phyloP scores from a whole-genome alignment of 1,139 yeast genomes.

The Yamadazyma sp. region DNA sequence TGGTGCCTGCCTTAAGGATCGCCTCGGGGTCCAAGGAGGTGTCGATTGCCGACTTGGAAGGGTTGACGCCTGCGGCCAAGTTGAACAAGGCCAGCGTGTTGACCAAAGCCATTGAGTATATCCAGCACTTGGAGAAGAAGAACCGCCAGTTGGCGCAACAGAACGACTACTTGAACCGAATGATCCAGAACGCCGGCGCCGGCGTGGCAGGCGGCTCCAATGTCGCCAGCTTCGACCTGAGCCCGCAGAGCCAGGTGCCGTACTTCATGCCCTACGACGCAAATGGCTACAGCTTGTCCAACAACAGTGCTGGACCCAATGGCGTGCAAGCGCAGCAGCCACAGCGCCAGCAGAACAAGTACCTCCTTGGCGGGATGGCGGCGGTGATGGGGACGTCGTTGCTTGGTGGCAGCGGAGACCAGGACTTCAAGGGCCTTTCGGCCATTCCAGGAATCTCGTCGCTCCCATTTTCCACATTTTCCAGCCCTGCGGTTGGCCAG shows the following conservation, averaged over 20 bases:
- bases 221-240: too few relatives aligned
- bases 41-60: constrained; percentile 62
- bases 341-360: constrained; percentile 25
- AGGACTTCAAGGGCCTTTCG: constrained; percentile 41
- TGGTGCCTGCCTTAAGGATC: constrained; percentile 66
- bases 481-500: constrained; percentile 28
- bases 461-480: constrained; percentile 26
- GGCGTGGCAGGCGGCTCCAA: too few relatives aligned
- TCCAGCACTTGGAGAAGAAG: constrained; percentile 74
- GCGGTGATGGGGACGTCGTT: constrained; percentile 50
- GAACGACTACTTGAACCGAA: constrained; percentile 47
- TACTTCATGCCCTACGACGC: too few relatives aligned
- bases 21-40: constrained; percentile 42
- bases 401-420: constrained; percentile 36
- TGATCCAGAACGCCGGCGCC: constrained; percentile 31
- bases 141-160: constrained; percentile 59
- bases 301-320: too few relatives aligned
- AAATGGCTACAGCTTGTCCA: too few relatives aligned
- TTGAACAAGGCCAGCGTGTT: constrained; percentile 87
- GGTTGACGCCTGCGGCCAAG: constrained; percentile 83
- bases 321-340: too few relatives aligned
- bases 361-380: constrained; percentile 57
- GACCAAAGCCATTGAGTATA: constrained; percentile 88
- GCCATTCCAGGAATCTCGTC: constrained; percentile 26
- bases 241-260: too few relatives aligned